These are phyloP conservation scores for Annulohypoxylon truncatum DNA, from an alignment of 2,329 filamentous ascomycete species.

Conservation along the genomic window DNA sequence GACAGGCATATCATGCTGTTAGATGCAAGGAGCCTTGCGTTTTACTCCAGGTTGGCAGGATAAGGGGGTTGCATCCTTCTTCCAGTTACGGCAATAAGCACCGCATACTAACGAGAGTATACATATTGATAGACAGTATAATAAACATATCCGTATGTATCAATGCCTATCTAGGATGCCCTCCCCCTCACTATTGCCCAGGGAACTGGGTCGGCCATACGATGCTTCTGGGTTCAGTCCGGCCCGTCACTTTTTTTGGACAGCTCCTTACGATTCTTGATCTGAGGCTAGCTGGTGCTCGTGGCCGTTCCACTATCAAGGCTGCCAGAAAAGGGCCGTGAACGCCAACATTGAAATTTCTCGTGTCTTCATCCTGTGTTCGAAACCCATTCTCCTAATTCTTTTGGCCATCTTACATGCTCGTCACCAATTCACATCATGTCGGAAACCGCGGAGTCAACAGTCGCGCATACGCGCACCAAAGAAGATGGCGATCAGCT, in stretches of 20 bases:
- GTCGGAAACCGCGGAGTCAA: slow-evolving; percentile 8
- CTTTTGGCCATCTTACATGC: background rate
- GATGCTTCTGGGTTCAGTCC: slow-evolving; percentile 1
- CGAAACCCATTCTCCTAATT: slow-evolving; percentile 3
- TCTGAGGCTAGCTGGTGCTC: background rate
- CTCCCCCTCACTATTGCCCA: slow-evolving; percentile 15
- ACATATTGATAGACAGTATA: slow-evolving; percentile 12
- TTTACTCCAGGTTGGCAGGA: slow-evolving; percentile 1
- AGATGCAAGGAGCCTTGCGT: background rate
- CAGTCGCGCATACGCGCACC: background rate
- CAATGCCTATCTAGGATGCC: slow-evolving; percentile 1
- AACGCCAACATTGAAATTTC: background rate
- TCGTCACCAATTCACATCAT: background rate
- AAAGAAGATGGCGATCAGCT: slow-evolving; percentile 33
- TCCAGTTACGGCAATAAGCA: slow-evolving; percentile 13
- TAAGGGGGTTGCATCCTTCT: slow-evolving; percentile 9
- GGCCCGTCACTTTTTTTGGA: background rate
- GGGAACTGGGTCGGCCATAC: slow-evolving; percentile 5
- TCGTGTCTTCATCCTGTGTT: background rate
- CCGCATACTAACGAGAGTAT: background rate
- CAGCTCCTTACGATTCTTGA: background rate
- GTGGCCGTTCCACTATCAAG: background rate
- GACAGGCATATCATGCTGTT: slow-evolving; percentile 3
- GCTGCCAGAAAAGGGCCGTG: slow-evolving; percentile 15
- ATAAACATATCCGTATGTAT: slow-evolving; percentile 11